These are phyloP conservation scores for Tetracladium marchalianum DNA, from an alignment of 495 filamentous ascomycete species.

Conservation along the genomic window DNA sequence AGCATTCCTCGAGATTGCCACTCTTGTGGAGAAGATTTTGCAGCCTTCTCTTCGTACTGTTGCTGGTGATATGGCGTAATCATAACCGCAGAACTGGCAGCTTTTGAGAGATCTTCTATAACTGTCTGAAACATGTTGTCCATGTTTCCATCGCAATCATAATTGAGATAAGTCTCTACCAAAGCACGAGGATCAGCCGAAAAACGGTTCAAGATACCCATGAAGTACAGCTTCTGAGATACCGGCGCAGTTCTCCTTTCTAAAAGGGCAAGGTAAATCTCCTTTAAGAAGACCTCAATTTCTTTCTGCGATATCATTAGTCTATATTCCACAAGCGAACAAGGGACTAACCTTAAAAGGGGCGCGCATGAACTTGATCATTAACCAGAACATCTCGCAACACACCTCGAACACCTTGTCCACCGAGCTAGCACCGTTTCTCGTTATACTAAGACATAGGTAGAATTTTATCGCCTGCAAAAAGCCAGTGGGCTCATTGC, in stretches of 20 bases:
- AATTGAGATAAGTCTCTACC: conserved; percentile 96
- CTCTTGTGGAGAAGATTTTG: conserved; percentile 51
- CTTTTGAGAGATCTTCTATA: conserved; percentile 84
- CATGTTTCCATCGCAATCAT: conserved; percentile 89
- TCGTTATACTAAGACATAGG: conserved; percentile 83
- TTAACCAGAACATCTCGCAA: conserved; percentile 96
- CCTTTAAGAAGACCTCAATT: conserved; percentile 94
- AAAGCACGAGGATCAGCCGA: conserved; percentile 77
- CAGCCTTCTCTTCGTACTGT: conserved; percentile 67
- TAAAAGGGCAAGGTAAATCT: conserved; percentile 91
- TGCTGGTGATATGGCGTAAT: conserved; percentile 73
- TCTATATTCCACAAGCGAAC: background rate
- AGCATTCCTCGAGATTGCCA: conserved; percentile 80
- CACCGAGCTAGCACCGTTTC: conserved; percentile 90
- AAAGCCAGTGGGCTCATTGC: conserved; percentile 76
- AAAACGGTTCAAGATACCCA: conserved; percentile 74
- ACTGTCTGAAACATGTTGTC: conserved; percentile 97
- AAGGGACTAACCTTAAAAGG: conserved; percentile 68
- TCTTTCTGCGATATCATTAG: conserved; percentile 56
- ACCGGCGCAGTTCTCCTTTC: conserved; percentile 78
- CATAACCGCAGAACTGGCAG: conserved; percentile 62
- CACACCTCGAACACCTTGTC: conserved; percentile 87
- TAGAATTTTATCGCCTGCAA: conserved; percentile 96
- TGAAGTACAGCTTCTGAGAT: conserved; percentile 86
- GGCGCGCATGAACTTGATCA: conserved; percentile 86